A percentile compares a stretch with the other conserved stretches of the same genome.
These are phyloP conservation scores for Gypsophila paniculata DNA, from an alignment of 179 eudicot species.

Conservation along the genomic window DNA sequence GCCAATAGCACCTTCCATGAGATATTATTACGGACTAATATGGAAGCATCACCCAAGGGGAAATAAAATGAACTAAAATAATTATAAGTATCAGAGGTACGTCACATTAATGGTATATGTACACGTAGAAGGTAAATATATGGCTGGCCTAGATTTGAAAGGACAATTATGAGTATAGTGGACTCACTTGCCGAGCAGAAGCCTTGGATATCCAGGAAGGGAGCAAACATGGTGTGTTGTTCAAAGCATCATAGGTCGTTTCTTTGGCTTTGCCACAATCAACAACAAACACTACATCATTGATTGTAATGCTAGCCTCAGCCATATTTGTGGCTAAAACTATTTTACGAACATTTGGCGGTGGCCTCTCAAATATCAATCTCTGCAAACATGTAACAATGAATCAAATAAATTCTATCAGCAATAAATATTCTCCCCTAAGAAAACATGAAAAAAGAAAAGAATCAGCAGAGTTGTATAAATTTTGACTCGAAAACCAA, in stretches of 20 bases:
- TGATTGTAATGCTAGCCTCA: conserved; percentile 94
- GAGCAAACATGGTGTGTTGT: conserved; percentile 84
- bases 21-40: background rate
- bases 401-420: conserved; percentile 13
- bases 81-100: background rate
- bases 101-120: background rate
- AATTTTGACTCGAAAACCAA: background rate
- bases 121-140: background rate
- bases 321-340: conserved; percentile 98
- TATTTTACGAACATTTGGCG: conserved; percentile 82
- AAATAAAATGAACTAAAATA: background rate
- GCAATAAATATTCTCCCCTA: background rate
- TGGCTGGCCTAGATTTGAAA: background rate
- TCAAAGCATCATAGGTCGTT: conserved; percentile 92
- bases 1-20: background rate
- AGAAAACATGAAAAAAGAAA: conserved; percentile 3
- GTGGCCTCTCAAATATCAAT: conserved; percentile 81
- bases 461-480: background rate
- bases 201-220: conserved; percentile 99
- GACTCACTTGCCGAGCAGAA: conserved; percentile 91
- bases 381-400: conserved; percentile 44
- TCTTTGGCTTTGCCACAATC: conserved; percentile 99
- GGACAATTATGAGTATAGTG: background rate
- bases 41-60: background rate
- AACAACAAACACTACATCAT: conserved; percentile 89